Evolutionary conservation across 2,329 filamentous ascomycete species (phyloP).

Genomic region (Arthrobotrys musiformis): DNA sequence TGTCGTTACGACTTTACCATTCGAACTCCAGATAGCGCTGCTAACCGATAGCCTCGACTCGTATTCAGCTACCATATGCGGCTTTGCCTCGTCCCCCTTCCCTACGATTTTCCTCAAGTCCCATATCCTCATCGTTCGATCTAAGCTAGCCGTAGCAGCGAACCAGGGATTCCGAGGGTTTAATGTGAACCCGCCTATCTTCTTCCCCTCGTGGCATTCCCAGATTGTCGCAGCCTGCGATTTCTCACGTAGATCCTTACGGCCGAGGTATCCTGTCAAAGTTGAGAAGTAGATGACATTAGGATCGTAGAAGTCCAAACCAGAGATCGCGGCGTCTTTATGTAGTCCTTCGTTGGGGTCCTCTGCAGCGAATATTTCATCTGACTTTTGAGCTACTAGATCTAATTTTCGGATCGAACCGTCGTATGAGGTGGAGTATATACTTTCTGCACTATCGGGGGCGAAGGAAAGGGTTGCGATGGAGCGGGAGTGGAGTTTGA

Average conservation of each 20-base stretch:
- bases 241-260: constrained; percentile 77
- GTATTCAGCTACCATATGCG: constrained; percentile 81
- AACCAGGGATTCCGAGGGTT: constrained; percentile 83
- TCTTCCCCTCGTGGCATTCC: constrained; percentile 80
- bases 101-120: constrained; percentile 82
- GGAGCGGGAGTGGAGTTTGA: constrained; percentile 89
- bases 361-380: constrained; percentile 81
- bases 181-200: constrained; percentile 92
- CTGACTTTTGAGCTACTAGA: constrained; percentile 79
- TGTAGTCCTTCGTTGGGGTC: constrained; percentile 64
- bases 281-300: constrained; percentile 88
- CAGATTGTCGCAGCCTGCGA: constrained; percentile 73
- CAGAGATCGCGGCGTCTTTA: constrained; percentile 76
- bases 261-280: constrained; percentile 80
- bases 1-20: constrained; percentile 86
- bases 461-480: constrained; percentile 86
- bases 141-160: constrained; percentile 83
- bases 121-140: constrained; percentile 91
- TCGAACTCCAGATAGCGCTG: constrained; percentile 87
- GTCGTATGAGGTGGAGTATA: constrained; percentile 92
- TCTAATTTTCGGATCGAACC: constrained; percentile 90
- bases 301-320: constrained; percentile 82
- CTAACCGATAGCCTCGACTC: constrained; percentile 85
- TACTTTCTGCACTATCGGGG: constrained; percentile 75
- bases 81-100: constrained; percentile 69